These are phyloP conservation scores for Solanum megistacrolobum DNA, from an alignment of 257 asterid genomes.

Conservation along the genomic window DNA sequence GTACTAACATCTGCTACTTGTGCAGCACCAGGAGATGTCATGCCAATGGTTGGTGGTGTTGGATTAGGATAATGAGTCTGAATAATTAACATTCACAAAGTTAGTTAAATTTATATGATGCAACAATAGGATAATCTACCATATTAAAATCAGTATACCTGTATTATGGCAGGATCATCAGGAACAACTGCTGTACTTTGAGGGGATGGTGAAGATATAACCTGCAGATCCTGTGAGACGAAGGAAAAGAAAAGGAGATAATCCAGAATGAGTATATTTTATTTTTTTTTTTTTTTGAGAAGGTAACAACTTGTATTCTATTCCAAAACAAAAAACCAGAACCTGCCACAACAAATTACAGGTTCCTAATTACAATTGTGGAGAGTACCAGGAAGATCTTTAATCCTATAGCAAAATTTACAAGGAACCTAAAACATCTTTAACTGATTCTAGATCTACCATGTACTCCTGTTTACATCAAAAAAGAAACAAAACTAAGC, in stretches of 20 bases:
- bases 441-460: no score
- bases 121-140: background rate
- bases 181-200: constrained; percentile 9
- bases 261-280: background rate
- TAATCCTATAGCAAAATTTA: no score
- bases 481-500: no score
- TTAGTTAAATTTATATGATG: background rate
- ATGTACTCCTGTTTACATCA: no score
- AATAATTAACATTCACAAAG: background rate
- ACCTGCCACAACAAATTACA: no score
- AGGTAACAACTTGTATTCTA: no score
- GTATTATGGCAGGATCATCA: constrained; percentile 29
- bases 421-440: no score
- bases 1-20: constrained; percentile 6
- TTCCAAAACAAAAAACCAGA: no score
- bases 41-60: background rate
- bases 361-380: no score
- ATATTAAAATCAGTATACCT: constrained; percentile 2
- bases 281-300: no score
- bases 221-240: constrained; percentile 17
- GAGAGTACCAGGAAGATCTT: no score
- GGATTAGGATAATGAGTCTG: constrained; percentile 11
- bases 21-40: constrained; percentile 3
- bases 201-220: constrained; percentile 9
- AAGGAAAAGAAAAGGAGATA: background rate